phyloP scores from a whole-genome alignment of 768 basidiomycete species.

The Amanita molliuscula region DNA sequence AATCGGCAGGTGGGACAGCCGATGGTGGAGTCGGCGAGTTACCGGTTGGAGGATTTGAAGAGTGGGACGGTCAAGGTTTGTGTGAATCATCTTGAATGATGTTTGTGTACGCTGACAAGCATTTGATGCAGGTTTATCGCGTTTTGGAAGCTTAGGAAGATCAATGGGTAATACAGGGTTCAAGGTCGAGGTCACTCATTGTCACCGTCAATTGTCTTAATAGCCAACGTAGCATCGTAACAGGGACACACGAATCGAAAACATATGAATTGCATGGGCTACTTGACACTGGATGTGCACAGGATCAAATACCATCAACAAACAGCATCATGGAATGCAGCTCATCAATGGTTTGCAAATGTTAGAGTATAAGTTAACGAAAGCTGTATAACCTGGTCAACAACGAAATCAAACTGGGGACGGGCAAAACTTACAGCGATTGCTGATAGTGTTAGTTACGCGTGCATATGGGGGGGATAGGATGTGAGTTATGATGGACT shows the following conservation, averaged over 20 bases:
- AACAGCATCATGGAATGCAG: background rate
- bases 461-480: background rate
- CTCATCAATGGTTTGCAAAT: background rate
- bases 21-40: conserved; percentile 72
- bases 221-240: background rate
- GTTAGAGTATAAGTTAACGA: background rate
- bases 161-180: background rate
- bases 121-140: conserved; percentile 24
- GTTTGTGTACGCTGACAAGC: background rate
- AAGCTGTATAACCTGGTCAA: background rate
- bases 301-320: background rate
- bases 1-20: conserved; percentile 80
- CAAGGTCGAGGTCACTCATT: background rate
- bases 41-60: conserved; percentile 84
- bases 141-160: conserved; percentile 23
- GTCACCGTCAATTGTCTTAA: background rate
- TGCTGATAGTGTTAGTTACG: background rate
- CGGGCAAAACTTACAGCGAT: background rate
- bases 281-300: background rate
- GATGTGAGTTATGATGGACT: conserved; percentile 11
- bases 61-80: conserved; percentile 71
- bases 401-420: background rate
- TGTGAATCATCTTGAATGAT: conserved; percentile 3
- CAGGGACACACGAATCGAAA: background rate
- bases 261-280: background rate